Evolutionary conservation across 495 filamentous ascomycete species (phyloP), one percentile per base, ranked within the genome.

Genomic region (Durotheca rogersii): DNA sequence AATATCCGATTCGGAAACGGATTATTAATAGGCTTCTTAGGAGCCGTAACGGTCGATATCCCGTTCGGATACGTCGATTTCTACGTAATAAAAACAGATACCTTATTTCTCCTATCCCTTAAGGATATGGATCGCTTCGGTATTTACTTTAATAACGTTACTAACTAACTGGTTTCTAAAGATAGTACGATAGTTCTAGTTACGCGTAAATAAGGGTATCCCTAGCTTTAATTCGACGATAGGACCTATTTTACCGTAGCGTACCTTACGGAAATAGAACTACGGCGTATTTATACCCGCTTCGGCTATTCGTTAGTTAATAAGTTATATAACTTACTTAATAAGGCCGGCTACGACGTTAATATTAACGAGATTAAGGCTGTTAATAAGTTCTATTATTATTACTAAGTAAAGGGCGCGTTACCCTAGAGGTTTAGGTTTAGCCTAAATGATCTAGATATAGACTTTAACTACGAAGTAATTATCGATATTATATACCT

Each of bases 401-500:
- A n/a, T n/a, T n/a, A n/a, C n/a, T n/a, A n/a, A n/a, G n/a, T n/a
- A n/a, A n/a, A n/a, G n/a, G n/a, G n/a, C n/a, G n/a, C n/a, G n/a
- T n/a, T n/a, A n/a, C n/a, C n/a, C n/a, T n/a, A n/a, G n/a, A n/a
- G n/a, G n/a, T n/a, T n/a, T n/a, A n/a, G n/a, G n/a, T n/a, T n/a
- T 33, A 53, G 30, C 18, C 23, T 61, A 10, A 37, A 48, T 18
- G 38, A 57, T 11, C 41, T 30, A 15, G 40, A 61, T 15, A 27
- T 52, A 6, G 43, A 53, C 29, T 61, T 61, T 38, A 61, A 61
- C 20, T 49, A 45, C 32, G 41, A 27, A 6, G 45, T 61, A 14
- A 45, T 53, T 18, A 29, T 57, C 6, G 37, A 61, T 16, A 41
- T 61, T 12, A 47, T 61, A 9, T 53, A 61, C 29, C 31, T 61